These are phyloP conservation scores for Salix dunnii DNA, from an alignment of 345 rosid genomes.

Conservation along the genomic window DNA sequence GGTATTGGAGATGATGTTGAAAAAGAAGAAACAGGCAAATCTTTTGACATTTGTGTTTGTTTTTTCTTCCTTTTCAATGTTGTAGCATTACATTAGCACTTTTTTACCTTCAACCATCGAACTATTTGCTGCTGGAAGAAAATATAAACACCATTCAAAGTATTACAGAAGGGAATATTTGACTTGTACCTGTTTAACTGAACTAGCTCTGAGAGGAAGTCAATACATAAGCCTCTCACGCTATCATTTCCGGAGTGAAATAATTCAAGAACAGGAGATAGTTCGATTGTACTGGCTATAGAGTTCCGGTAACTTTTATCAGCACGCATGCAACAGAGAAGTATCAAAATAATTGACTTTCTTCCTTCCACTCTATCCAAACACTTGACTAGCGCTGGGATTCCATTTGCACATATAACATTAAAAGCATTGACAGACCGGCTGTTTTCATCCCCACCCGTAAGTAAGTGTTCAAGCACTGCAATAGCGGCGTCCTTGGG, in stretches of 20 bases:
- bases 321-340: constrained; percentile 49
- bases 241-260: constrained; percentile 54
- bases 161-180: neutral
- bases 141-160: neutral
- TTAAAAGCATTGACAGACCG: constrained; percentile 35
- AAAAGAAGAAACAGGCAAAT: neutral
- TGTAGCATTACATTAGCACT: neutral
- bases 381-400: constrained; percentile 49
- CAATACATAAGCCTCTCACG: constrained; percentile 47
- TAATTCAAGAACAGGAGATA: constrained; percentile 51
- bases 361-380: constrained; percentile 45
- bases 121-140: neutral
- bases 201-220: constrained; percentile 52
- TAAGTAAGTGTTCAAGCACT: constrained; percentile 58
- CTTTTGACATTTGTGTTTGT: too few species aligned
- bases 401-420: constrained; percentile 46
- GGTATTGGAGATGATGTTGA: neutral
- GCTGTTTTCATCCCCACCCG: constrained; percentile 46
- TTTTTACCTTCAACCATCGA: neutral
- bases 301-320: constrained; percentile 50
- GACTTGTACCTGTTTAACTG: constrained; percentile 45
- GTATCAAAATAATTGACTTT: constrained; percentile 43
- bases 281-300: constrained; percentile 45
- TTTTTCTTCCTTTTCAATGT: neutral
- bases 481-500: constrained; percentile 56